Base-by-base conservation (phyloP, 192 early-diverging fungal species). In the Coemansia sp. region DNA sequence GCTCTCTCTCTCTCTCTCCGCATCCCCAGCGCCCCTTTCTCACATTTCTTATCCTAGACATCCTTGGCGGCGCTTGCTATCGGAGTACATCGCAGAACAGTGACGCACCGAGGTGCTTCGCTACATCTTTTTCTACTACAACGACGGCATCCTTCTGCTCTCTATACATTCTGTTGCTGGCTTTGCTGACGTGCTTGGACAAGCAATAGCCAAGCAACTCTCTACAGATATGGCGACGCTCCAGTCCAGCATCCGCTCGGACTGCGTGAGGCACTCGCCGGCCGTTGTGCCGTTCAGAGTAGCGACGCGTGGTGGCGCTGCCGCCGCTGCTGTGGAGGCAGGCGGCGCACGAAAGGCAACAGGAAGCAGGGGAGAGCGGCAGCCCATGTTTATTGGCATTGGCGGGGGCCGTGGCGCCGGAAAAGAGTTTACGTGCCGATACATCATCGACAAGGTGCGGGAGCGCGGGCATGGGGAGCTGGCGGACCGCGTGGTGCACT, bases 371-470 rank as follows among this genome's bases (percentile, higher is more conserved):
- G n/a, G 1, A 7, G 53, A 26, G 38, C 21, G 45, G 33, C 71
- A 59, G 13, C 65, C 64, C 13, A 68, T 67, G 72, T 65, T 80
- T 29, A 74, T 80, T 23, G 78, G 78, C 51, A 68, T 80, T 47
- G 71, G 67, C 31, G 78, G 78, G 23, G 78, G 78, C 9, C 78
- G 78, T 35, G 66, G 68, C n/a, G 63, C 78, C 3, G 78, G 78
- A 17, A 80, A 80, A 36, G 61, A 63, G 48, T 50, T 51, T 49
- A 71, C 71, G 35, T 69, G 67, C 46, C 61, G 59, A 8, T 40
- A 70, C 37, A 53, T 80, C 50, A 68, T 70, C 54, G 58, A 70
- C 39, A 70, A 57, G 32, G 56, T 77, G 52, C 67, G 63, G 27
- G 63, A 66, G 60, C 67, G 60, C 42, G 81, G 68, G 54, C 68